phyloP scores from a whole-genome alignment of 768 basidiomycete genomes.

The Porpolomopsis calyptriformis region DNA sequence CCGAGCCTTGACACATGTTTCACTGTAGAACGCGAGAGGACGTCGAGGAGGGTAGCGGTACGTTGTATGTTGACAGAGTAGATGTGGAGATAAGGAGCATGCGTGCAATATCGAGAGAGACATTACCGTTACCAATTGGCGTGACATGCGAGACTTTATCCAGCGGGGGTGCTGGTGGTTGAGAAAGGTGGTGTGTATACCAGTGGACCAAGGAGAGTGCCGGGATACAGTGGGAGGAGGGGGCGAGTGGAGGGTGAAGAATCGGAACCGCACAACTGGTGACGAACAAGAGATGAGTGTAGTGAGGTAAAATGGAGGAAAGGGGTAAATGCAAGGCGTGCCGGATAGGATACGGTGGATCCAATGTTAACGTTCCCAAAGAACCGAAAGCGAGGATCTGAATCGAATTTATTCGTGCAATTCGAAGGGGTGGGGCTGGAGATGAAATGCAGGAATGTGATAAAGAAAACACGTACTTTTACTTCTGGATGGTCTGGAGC shows the following conservation, averaged over 20 bases:
- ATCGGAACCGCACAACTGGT: constrained; percentile 71
- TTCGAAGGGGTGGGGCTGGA: no score
- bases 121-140: constrained; percentile 90
- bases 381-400: constrained; percentile 73
- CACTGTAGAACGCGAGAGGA: constrained; percentile 51
- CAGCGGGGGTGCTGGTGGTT: constrained; percentile 43
- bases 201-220: constrained; percentile 85
- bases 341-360: constrained; percentile 28
- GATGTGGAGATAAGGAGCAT: constrained; percentile 70
- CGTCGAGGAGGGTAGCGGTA: constrained; percentile 61
- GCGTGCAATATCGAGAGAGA: constrained; percentile 84
- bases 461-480: constrained; percentile 43
- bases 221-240: constrained; percentile 43
- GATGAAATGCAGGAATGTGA: no score
- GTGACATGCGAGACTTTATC: constrained; percentile 62
- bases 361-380: constrained; percentile 81
- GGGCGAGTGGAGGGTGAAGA: constrained; percentile 44
- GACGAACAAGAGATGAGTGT: constrained; percentile 79
- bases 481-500: constrained; percentile 99
- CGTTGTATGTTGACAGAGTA: constrained; percentile 58
- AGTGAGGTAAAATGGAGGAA: constrained; percentile 50
- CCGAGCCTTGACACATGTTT: constrained; percentile 77
- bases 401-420: constrained; percentile 91
- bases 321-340: constrained; percentile 52
- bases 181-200: constrained; percentile 89